Percentiles rank a stretch among this genome's conserved stretches.
Evolutionary conservation across 768 basidiomycete genomes (phyloP).

Genomic region (Mycena polygramma): DNA sequence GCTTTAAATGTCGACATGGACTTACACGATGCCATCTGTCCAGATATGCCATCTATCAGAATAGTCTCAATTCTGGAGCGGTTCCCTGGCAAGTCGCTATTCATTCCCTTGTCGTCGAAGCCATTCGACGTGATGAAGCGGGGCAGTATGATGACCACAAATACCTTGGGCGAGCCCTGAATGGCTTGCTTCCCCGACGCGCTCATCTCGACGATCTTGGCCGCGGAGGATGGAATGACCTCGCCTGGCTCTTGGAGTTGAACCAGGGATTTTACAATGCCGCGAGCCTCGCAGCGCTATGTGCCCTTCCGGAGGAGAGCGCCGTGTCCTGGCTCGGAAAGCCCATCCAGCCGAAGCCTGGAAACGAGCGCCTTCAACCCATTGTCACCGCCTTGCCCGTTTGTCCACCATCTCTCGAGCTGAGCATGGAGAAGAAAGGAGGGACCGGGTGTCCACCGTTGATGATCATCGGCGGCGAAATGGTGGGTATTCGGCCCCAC

Average conservation of each 20-base stretch:
- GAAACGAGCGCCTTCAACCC: slow-evolving; percentile 41
- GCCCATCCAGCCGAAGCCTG: slow-evolving; percentile 38
- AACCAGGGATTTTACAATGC: slow-evolving; percentile 46
- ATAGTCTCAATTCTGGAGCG: slow-evolving; percentile 35
- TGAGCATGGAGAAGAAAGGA: background rate
- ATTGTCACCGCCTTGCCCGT: slow-evolving; percentile 41
- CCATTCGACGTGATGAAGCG: slow-evolving; percentile 38
- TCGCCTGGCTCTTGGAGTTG: slow-evolving; percentile 42
- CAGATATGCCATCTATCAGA: slow-evolving; percentile 38
- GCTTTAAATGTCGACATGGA: background rate
- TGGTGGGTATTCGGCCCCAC: slow-evolving; percentile 5
- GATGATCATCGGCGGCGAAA: slow-evolving; percentile 24
- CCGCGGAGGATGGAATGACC: slow-evolving; percentile 41
- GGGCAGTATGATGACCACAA: slow-evolving; percentile 33
- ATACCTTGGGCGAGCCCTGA: slow-evolving; percentile 40
- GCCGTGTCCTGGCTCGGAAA: slow-evolving; percentile 38
- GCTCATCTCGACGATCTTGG: slow-evolving; percentile 38
- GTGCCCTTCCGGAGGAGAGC: slow-evolving; percentile 26
- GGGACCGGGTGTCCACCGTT: background rate
- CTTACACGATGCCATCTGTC: background rate
- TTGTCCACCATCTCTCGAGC: background rate
- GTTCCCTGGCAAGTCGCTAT: slow-evolving; percentile 39
- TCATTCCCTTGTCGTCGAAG: slow-evolving; percentile 42
- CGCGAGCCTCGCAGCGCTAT: slow-evolving; percentile 40
- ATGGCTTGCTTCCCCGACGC: slow-evolving; percentile 41